A percentile compares a stretch with the other conserved stretches of the same genome.
Evolutionary conservation across 2,329 filamentous ascomycete genomes (phyloP).

Genomic region (Arthrinium phaeospermum): DNA sequence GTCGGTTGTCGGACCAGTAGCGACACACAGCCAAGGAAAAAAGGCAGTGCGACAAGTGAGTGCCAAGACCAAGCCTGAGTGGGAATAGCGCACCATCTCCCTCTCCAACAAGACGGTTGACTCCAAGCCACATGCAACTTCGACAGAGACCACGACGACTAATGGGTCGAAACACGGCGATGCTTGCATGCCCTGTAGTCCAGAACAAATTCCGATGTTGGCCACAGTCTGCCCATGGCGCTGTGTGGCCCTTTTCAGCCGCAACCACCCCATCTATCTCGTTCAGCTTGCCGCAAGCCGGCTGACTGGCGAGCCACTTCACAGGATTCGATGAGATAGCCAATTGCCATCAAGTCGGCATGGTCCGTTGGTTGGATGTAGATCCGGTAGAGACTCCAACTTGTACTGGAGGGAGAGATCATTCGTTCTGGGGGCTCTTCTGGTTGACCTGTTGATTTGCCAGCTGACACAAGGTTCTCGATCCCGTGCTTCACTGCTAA

Average conservation of each 20-base stretch:
- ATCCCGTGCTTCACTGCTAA: not conserved
- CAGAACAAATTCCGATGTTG: not conserved
- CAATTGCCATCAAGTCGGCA: too few species aligned
- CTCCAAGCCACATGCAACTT: not conserved
- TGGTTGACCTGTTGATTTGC: not conserved
- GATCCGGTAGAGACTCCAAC: not conserved
- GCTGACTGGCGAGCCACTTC: not conserved
- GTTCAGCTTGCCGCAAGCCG: not conserved
- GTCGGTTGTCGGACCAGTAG: slow-evolving; percentile 13
- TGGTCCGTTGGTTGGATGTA: too few species aligned
- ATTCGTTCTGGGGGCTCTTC: not conserved
- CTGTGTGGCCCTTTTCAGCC: not conserved
- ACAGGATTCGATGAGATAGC: not conserved
- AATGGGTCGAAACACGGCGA: not conserved
- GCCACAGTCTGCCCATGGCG: not conserved
- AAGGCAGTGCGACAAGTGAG: not conserved
- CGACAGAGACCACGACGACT: not conserved
- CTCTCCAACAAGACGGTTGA: not conserved
- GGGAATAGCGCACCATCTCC: not conserved
- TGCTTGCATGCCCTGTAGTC: not conserved
- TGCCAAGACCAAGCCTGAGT: not conserved
- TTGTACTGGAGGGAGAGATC: too few species aligned
- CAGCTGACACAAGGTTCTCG: not conserved
- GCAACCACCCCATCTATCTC: not conserved
- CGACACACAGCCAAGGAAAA: not conserved